Base-by-base conservation (phyloP, 352 stramenopile genomes). In the Pythium pyrilobum region DNA sequence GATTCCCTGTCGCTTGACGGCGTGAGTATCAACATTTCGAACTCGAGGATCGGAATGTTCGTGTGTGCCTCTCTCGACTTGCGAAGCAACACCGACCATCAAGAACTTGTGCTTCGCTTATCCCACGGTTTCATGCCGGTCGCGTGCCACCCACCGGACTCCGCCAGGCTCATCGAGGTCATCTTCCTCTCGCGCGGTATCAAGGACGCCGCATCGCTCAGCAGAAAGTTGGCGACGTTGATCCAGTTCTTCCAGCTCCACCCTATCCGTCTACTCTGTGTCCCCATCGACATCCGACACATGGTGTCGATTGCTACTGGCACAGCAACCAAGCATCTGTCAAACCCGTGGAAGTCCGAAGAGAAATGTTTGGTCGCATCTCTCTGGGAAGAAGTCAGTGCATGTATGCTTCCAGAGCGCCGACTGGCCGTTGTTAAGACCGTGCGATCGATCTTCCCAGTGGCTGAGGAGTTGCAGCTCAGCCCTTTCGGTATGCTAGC, bases 311-410 rank as follows among this genome's bases (percentile, higher is more conserved):
- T 83, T 29, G 55, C 69, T n/a, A 33, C 47, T 9, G 61, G 59
- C 21, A 25, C 67, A 10, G 34, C 36, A 1, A 33, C 20, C 5
- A 64, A 52, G 21, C 48, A 45, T 3, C 5, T 29, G 5, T 13
- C 41, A 7, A 69, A 66, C 31, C 21, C 41, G 1, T 67, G 56
- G 53, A 64, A 74, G 40, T 42, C 56, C 9, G 56, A 73, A 55
- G 76, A 84, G 32, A 69, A 70, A 23, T 73, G 66, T 25, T 51
- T 83, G 8, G 62, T 82, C 5, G 36, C 69, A 15, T 61, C 73
- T n/a, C 40, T 87, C 1, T 87, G 71, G 73, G 67, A 81, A 32
- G 69, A 81, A 56, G 12, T 79, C 12, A 50, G 68, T n/a, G 47
- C 62, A 2, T 77, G 66, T 42, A 45, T 84, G 3, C 15, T 79